Evolutionary conservation across 805 yeast genomes (phyloP).

Genomic region (Brettanomyces sp.): DNA sequence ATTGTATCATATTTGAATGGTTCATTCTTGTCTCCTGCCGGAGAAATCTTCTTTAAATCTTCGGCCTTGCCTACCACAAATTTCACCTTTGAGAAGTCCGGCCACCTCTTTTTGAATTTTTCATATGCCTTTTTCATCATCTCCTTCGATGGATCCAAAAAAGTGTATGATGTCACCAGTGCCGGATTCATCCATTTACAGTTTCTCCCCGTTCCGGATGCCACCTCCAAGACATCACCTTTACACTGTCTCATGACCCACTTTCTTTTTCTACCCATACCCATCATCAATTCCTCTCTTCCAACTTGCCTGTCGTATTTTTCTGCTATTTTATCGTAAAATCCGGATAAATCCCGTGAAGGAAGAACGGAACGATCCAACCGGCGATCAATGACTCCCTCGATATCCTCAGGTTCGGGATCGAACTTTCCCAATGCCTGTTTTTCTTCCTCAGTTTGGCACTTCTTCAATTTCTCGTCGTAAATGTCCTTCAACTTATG

Average conservation of each 20-base stretch:
- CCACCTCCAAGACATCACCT: constrained; percentile 91
- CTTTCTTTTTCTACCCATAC: constrained; percentile 57
- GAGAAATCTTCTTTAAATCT: constrained; percentile 45
- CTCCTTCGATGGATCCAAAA: constrained; percentile 71
- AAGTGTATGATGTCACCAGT: constrained; percentile 63
- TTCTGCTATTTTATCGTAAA: constrained; percentile 69
- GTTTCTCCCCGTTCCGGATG: constrained; percentile 95
- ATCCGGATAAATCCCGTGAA: constrained; percentile 71
- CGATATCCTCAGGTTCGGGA: constrained; percentile 27
- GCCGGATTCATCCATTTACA: constrained; percentile 61
- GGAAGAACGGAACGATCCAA: constrained; percentile 42
- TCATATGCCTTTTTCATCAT: constrained; percentile 78
- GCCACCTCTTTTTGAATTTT: constrained; percentile 62
- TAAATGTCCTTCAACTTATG: constrained; percentile 37
- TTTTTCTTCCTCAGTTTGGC: constrained; percentile 12
- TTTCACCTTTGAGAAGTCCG: constrained; percentile 62
- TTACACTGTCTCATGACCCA: constrained; percentile 69
- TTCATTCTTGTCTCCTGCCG: constrained; percentile 16
- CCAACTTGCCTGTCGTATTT: constrained; percentile 76
- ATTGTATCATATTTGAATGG: constrained; percentile 75
- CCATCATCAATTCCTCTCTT: constrained; percentile 56
- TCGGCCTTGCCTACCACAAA: constrained; percentile 90
- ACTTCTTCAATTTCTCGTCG: constrained; percentile 5
- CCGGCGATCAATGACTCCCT: constrained; percentile 18
- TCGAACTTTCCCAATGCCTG: constrained; percentile 18